Base-by-base conservation (phyloP, 257 asterid species). In the Sherardia arvensis region DNA sequence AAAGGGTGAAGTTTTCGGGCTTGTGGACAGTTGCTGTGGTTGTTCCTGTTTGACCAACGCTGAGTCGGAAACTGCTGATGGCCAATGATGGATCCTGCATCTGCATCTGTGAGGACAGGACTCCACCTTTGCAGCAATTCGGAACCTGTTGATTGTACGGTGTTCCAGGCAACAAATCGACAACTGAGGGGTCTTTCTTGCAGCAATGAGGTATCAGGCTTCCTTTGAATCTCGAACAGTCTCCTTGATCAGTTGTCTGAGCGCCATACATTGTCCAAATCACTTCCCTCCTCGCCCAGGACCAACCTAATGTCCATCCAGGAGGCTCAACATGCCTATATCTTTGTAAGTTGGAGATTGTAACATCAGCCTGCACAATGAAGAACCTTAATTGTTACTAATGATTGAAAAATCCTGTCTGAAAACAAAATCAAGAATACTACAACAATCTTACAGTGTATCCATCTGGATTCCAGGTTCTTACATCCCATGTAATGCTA, bases 41-140 rank as follows among this genome's bases (percentile, higher is more conserved):
- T 4, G 80, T 78, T 9, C 82, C 87, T 9, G 88, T 77, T 32
- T 55, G 78, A 53, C 89, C 87, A n/a, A 83, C 81, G 51, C 40
- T 54, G 5, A 85, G 12, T 30, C 77, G 85, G 74, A 85, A 85
- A 3, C 82, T 61, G 29, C 82, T 76, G 7, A 53, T 65, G 27
- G 88, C 65, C 23, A 59, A 69, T 4, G 68, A 34, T 0, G 80
- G 82, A 65, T 83, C 82, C 56, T 81, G 86, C 28, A 73, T 82
- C 60, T 81, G 88, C 28, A 74, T 75, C 86, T 74, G 79, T 20
- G 88, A 78, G 56, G 70, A 70, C 21, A 86, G 21, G 23, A 80
- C 81, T 2, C 88, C 91, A 15, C 88, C 88, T 64, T 56, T 80
- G 63, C 88, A 86, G 51, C 95, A 86, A 53, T 84, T 80, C 5